Evolutionary conservation across 352 stramenopile genomes (phyloP), one percentile per base, ranked within the genome.

Genomic region (Phytophthora aleatoria): DNA sequence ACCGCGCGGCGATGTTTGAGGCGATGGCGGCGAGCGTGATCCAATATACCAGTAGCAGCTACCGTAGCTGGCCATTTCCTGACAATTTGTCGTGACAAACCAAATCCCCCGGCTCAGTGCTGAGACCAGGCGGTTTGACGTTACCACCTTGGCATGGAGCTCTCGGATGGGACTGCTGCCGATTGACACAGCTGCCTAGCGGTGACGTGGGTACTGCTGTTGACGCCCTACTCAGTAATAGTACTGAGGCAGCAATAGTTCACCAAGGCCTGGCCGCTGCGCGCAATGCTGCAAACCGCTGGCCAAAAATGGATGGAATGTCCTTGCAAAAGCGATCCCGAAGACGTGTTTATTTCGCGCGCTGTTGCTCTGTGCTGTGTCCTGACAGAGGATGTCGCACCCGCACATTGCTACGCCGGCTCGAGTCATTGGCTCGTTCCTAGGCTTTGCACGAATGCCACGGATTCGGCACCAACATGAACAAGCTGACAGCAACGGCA

Each of bases 41-140:
- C 30, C 30, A 2, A 35, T 35, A 10, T 10, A 20, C 20, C 30
- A 1, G 30, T 35, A 35, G 20, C 30, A 35, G 5, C 5, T 35
- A 35, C 30, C 8, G 30, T 35, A 35, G 5, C 30, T 5, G 8
- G 5, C 8, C 8, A 35, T 11, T 10, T 6, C 20, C 20, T 45
- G 16, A 24, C 10, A 61, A 11, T 27, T 20, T 43, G 16, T 35
- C 16, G 26, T 67, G 59, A 67, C 59, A 35, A 67, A 61, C 59
- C 39, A 33, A 41, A 1, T 7, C 9, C 45, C 59, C 61, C 52
- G 61, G 52, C 61, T 68, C 61, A 68, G 12, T 65, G 12, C 48
- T 65, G 49, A 58, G 57, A 52, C 36, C 49, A 11, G 43, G 30
- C 30, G 30, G 8, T 7, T 31, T 45, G 31, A 43, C 10, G 30